Evolutionary conservation across 2,329 filamentous ascomycete species (phyloP), one percentile per base, ranked within the genome.

Genomic region (Pseudogymnoascus sp.): DNA sequence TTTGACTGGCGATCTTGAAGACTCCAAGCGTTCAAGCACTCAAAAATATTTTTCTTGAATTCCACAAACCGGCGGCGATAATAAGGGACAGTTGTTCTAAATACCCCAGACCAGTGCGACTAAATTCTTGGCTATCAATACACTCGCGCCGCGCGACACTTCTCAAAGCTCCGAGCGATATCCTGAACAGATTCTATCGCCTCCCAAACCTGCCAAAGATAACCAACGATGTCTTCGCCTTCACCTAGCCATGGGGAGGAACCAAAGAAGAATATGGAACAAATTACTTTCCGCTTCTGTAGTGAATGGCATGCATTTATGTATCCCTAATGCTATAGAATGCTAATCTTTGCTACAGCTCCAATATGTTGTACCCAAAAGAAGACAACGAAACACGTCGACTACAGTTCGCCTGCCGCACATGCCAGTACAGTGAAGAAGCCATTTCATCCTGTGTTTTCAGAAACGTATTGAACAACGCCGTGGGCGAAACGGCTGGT

Each of bases 251-350:
- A 71, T 59, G 69, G 71, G 57, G 73, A 70, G 61, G 76, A 80
- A 68, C 56, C 61, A 13, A 69, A 67, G 60, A 80, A 79, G 69
- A 77, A 77, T 66, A 77, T 79, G 65, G 85, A 92, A 75, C 90
- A 95, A 74, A 92, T 97, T 74, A 91, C 90, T 55, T 99, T 97
- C 76, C 88, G 90, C 70, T 99, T 99, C 81, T 99, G 94, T 79
- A 91, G 90, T 68, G 94, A 99, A 81, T 99, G 94, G 86, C 87
- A 74, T 68, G 76, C 67, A 57, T 37, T 38, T 37, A 35, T 26
- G 30, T 35, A 23, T 18, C 34, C 15, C 23, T 35, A 13, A 58
- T 26, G 18, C 30, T 23, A 23, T 21, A 23, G 15, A 10, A 26
- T 57, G 48, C 70, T 69, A 61, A 70, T 62, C 37, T 34, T 23